Base-by-base conservation (phyloP, 2,329 filamentous ascomycete species). In the Ambrosiella beaveri region DNA sequence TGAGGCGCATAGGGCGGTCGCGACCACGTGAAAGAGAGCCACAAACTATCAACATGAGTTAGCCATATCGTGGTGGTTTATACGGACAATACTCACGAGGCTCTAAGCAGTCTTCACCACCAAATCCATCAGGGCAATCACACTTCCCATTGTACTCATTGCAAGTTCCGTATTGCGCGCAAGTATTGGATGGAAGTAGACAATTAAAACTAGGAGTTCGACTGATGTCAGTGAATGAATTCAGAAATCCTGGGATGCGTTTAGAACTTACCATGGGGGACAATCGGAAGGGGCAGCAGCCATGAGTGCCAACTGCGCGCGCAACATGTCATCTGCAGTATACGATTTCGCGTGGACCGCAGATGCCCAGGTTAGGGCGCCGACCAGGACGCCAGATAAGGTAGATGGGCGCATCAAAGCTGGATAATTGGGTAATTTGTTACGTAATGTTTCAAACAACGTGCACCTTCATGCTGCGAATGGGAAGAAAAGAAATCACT, bases 101-200 rank as follows among this genome's bases (percentile, higher is more conserved):
- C 66, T 86, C 75, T 54, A 94, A 81, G 66, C 93, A 98, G 71
- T 97, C 90, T 65, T 95, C 88, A 59, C 91, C 91, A 61, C 90
- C 93, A 68, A 94, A 98, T 40, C 93, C 93, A 15, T 88, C 77
- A 7, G 91, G 90, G 69, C 93, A 98, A 61, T 84, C 79, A 72
- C 93, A 98, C 75, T 94, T 90, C 54, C 93, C 93, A 65, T 88
- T 95, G 66, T 82, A 89, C 66, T 85, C 81, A 69, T 93, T 94
- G 70, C 93, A 98, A 39, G 82, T 77, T 40, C 89, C 86, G 68
- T 86, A 98, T 71, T 98, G 93, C 62, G 87, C 82, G 70, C 93
- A 98, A 62, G 82, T 83, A 69, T 95, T 94, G 62, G 87, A 88
- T 36, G 93, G 90, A 13, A 98, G 80, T 60, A 96, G 86, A 73